A percentile compares a stretch with the other conserved stretches of the same genome.
These are phyloP conservation scores for Xylaria sp. DNA, from an alignment of 2,329 filamentous ascomycete genomes.

Conservation along the genomic window DNA sequence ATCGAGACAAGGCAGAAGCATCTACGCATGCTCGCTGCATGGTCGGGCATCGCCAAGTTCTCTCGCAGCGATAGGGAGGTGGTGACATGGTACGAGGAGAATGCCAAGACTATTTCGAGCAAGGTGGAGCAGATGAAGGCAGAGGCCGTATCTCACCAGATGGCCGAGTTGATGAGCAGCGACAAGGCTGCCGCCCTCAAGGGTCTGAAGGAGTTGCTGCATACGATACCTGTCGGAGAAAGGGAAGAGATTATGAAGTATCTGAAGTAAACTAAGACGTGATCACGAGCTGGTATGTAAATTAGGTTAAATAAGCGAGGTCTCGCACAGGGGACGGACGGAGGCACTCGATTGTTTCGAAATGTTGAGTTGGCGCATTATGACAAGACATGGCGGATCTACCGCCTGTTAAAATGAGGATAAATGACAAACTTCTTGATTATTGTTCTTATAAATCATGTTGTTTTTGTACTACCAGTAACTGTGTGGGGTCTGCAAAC, in stretches of 20 bases:
- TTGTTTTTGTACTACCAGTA: too few species aligned
- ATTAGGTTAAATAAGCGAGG: background rate
- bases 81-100: slow-evolving; percentile 95
- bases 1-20: slow-evolving; percentile 70
- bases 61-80: slow-evolving; percentile 83
- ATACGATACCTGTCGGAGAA: slow-evolving; percentile 88
- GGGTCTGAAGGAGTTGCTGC: slow-evolving; percentile 86
- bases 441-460: too few species aligned
- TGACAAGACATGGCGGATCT: background rate
- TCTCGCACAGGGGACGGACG: background rate
- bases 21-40: slow-evolving; percentile 80
- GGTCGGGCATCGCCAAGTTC: slow-evolving; percentile 83
- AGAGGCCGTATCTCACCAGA: slow-evolving; percentile 67
- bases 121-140: slow-evolving; percentile 88
- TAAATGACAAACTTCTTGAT: slow-evolving; percentile 10
- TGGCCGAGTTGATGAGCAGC: slow-evolving; percentile 56
- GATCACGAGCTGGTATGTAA: slow-evolving; percentile 4
- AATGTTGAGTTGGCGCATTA: background rate
- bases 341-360: background rate
- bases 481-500: too few species aligned
- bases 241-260: slow-evolving; percentile 81
- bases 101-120: slow-evolving; percentile 81
- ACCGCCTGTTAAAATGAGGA: slow-evolving; percentile 7
- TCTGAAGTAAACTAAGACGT: slow-evolving; percentile 52
- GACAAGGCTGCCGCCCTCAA: slow-evolving; percentile 77